phyloP scores from a whole-genome alignment of 2,329 filamentous ascomycete genomes.

The Botrytis paeoniae region DNA sequence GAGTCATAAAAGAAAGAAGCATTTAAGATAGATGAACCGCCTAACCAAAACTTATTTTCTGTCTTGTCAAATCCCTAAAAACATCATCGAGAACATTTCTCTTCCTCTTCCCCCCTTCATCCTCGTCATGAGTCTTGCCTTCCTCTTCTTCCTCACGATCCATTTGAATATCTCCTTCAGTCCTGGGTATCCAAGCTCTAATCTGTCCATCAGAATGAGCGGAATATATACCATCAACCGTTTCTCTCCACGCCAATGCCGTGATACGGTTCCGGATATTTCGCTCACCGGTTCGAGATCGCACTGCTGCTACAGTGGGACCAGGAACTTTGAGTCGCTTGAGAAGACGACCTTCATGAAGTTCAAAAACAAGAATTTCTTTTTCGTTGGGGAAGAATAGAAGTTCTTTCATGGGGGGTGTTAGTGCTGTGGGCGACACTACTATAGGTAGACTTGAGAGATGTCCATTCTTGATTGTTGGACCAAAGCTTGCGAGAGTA shows the following conservation, averaged over 20 bases:
- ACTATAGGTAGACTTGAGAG: slow-evolving; percentile 61
- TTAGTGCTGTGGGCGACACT: slow-evolving; percentile 58
- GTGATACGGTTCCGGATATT: slow-evolving; percentile 67
- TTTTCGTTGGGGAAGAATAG: slow-evolving; percentile 79
- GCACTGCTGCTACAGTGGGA: slow-evolving; percentile 48
- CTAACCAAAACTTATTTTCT: slow-evolving; percentile 61
- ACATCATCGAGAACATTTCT: slow-evolving; percentile 76
- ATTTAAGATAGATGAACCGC: background rate
- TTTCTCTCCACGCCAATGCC: slow-evolving; percentile 67
- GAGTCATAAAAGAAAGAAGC: background rate
- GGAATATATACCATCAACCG: slow-evolving; percentile 71
- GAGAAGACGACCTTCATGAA: slow-evolving; percentile 72
- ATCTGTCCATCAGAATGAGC: slow-evolving; percentile 83
- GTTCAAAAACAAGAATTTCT: slow-evolving; percentile 75
- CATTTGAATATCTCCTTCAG: slow-evolving; percentile 50
- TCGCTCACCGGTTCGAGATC: slow-evolving; percentile 50
- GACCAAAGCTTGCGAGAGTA: slow-evolving; percentile 83
- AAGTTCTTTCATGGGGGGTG: slow-evolving; percentile 56
- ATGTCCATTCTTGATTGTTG: slow-evolving; percentile 71
- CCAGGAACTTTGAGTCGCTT: slow-evolving; percentile 67
- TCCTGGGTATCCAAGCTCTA: slow-evolving; percentile 68
- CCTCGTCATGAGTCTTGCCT: slow-evolving; percentile 40
- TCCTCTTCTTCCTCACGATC: slow-evolving; percentile 44
- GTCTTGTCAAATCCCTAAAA: slow-evolving; percentile 71
- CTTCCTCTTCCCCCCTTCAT: slow-evolving; percentile 62